Percentiles rank a stretch among this genome's conserved stretches.
These are phyloP conservation scores for Globisporangium nodosum DNA, from an alignment of 352 stramenopile genomes.

Conservation along the genomic window DNA sequence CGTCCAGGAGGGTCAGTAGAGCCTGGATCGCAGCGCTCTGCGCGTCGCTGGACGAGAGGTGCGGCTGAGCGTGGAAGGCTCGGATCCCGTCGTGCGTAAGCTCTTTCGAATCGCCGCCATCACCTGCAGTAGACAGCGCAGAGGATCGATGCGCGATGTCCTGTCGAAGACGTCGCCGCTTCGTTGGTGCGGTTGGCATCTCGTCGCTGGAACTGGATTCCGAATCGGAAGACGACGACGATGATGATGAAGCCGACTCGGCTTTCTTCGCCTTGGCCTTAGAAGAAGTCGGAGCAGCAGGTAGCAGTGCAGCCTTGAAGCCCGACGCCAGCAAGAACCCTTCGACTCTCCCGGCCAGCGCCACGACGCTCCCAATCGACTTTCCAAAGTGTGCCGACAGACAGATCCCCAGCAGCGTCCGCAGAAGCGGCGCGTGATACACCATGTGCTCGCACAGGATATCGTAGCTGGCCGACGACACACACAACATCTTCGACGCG, in stretches of 20 bases:
- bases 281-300: background rate
- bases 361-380: slow-evolving; percentile 19
- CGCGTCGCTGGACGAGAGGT: slow-evolving; percentile 26
- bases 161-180: slow-evolving; percentile 14
- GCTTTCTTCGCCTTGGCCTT: background rate
- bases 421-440: slow-evolving; percentile 50
- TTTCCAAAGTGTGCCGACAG: slow-evolving; percentile 23
- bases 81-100: background rate
- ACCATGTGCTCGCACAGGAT: slow-evolving; percentile 66
- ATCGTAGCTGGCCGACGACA: slow-evolving; percentile 31
- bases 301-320: slow-evolving; percentile 15
- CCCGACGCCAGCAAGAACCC: slow-evolving; percentile 35
- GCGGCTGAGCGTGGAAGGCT: slow-evolving; percentile 11
- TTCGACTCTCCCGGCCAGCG: slow-evolving; percentile 29
- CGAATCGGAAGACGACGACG: background rate
- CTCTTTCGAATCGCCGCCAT: too few relatives aligned
- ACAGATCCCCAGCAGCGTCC: slow-evolving; percentile 35
- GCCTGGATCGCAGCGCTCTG: slow-evolving; percentile 29
- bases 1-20: slow-evolving; percentile 32
- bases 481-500: background rate
- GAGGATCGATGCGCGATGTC: background rate
- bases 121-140: background rate
- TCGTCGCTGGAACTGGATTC: slow-evolving; percentile 1
- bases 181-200: slow-evolving; percentile 4
- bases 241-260: background rate